Evolutionary conservation across 331 rosid genomes (phyloP).

Genomic region (Rosa hybrid): DNA sequence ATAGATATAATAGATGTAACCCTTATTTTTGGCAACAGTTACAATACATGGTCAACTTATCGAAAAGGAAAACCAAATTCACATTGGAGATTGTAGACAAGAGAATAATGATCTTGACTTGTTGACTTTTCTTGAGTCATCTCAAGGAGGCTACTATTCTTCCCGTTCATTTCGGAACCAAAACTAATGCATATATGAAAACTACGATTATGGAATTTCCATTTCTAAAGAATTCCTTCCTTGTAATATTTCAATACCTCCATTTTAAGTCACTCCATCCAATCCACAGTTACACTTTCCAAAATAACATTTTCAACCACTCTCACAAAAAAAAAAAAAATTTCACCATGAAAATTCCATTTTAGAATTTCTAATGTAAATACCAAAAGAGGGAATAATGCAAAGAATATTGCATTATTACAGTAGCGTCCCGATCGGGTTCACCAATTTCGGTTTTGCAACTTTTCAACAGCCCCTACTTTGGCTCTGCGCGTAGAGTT

Average conservation of each 20-base stretch:
- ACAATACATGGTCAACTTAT: no score
- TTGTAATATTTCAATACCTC: not conserved
- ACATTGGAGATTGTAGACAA: no score
- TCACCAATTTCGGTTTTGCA: constrained; percentile 11
- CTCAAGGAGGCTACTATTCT: no score
- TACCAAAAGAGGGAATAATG: not conserved
- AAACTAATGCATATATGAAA: no score
- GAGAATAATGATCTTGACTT: not conserved
- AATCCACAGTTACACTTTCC: not conserved
- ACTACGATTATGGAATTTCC: no score
- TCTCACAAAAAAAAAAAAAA: no score
- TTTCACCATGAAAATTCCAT: not conserved
- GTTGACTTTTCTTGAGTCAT: not conserved
- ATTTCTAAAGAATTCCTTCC: not conserved
- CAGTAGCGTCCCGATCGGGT: constrained; percentile 10
- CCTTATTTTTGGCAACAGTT: no score
- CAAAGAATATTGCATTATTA: not conserved
- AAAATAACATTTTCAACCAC: not conserved
- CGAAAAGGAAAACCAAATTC: no score
- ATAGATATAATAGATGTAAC: no score
- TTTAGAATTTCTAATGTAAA: not conserved
- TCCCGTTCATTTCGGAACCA: no score
- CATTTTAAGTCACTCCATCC: not conserved
- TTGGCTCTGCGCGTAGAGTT: constrained; percentile 4
- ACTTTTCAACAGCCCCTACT: constrained; percentile 3